phyloP scores from a whole-genome alignment of 345 rosid genomes.

The Geranium brycei region DNA sequence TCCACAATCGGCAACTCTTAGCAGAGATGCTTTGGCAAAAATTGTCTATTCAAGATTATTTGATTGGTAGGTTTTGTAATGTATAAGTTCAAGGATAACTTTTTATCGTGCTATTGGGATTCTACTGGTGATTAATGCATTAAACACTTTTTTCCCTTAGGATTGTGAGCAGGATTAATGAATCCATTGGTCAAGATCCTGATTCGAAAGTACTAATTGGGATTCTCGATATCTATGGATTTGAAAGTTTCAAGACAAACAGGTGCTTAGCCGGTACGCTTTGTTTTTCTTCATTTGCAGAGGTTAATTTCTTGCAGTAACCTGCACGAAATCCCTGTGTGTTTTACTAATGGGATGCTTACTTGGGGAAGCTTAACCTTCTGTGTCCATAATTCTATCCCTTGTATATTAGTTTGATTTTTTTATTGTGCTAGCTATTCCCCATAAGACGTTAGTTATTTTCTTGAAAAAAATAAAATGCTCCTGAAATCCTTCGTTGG shows the following conservation, averaged over 20 bases:
- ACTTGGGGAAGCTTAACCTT: background rate
- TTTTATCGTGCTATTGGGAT: constrained; percentile 1
- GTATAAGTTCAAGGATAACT: background rate
- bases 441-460: background rate
- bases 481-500: background rate
- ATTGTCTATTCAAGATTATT: constrained; percentile 80
- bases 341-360: constrained; percentile 2
- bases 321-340: constrained; percentile 15
- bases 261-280: constrained; percentile 99
- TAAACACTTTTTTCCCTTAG: constrained; percentile 24
- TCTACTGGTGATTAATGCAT: constrained; percentile 9
- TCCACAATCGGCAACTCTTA: constrained; percentile 70
- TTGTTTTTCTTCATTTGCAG: constrained; percentile 37
- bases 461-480: background rate
- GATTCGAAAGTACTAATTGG: constrained; percentile 69
- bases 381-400: background rate
- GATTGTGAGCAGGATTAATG: constrained; percentile 87
- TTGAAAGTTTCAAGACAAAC: constrained; percentile 99
- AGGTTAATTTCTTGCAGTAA: constrained; percentile 17
- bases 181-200: constrained; percentile 84
- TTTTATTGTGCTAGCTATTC: too few species aligned
- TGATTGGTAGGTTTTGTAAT: constrained; percentile 54
- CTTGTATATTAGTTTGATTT: background rate
- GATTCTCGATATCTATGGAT: constrained; percentile 96
- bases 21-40: constrained; percentile 94